Base-by-base conservation (phyloP, 768 basidiomycete species). In the Megacollybia marginata region DNA sequence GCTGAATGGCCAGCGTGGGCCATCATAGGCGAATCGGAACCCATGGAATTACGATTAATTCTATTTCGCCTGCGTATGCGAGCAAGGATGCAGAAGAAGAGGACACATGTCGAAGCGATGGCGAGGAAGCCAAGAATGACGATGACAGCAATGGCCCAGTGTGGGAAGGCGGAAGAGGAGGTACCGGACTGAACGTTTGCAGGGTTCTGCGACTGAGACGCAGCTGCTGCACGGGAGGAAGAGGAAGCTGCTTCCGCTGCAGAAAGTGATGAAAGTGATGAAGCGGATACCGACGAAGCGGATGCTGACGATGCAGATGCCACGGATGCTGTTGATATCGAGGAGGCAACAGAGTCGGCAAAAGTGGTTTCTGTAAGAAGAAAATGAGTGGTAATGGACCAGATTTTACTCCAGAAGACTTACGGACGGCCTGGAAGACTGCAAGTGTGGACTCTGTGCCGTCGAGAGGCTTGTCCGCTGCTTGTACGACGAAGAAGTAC, bases 121-220 rank as follows among this genome's bases (percentile, higher is more conserved):
- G 91, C 89, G 52, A 92, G 72, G 68, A 92, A 85, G 20, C 89
- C 91, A 20, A 94, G 79, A 38, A 93, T 78, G 44, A 85, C 85
- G 47, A 93, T 88, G 55, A 93, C 85, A 47, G 93, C 90, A 59
- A 94, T 94, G 9, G 88, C 92, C 92, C 90, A 93, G 60, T 80
- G 80, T 9, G 90, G 92, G 62, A 92, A 92, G 33, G 70, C 57
- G 13, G 73, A 60, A 49, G 54, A 60, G 46, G 59, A 55, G 28
- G 50, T 49, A 15, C 59, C 52, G 46, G 61, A 55, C 61, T 86
- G 87, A 18, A 88, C 71, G 53, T 51, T 68, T 46, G 69, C 78
- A 46, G 67, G 53, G 32, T 57, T 51, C 42, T 38, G 54, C 46
- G 23, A 2, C 15, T 13, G 15, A 13, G 58, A 16, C 13, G 55